Evolutionary conservation across 169 alveolate genomes (phyloP).

Genomic region (Plasmodium malariae): DNA sequence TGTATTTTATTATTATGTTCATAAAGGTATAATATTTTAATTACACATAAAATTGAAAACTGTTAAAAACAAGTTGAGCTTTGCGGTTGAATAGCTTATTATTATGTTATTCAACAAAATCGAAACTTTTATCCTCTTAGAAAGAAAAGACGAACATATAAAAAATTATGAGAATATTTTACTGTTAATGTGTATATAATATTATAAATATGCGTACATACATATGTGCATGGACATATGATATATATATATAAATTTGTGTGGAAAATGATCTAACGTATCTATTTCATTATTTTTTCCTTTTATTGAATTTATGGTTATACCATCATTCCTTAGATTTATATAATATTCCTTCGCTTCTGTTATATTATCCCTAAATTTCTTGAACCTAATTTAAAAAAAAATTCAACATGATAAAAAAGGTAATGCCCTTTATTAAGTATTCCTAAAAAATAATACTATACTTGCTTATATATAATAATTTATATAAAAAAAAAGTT

Average conservation of each 20-base stretch:
- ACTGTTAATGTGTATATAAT: too few species aligned
- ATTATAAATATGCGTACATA: too few species aligned
- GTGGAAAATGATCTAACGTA: neutral
- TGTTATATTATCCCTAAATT: conserved; percentile 40
- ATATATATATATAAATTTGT: neutral
- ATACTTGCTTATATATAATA: neutral
- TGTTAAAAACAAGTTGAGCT: neutral
- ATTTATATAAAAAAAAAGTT: neutral
- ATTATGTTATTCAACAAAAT: conserved; percentile 24
- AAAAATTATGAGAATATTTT: too few species aligned
- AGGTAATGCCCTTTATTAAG: conserved; percentile 5
- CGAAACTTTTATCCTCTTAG: conserved; percentile 18
- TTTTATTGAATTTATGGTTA: neutral
- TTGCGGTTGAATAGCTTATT: neutral
- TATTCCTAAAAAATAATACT: neutral
- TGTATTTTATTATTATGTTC: too few species aligned
- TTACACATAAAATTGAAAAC: neutral
- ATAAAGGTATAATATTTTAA: neutral
- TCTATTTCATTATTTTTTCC: neutral
- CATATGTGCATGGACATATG: neutral
- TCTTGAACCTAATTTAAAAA: conserved; percentile 31
- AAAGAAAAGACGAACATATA: conserved; percentile 6
- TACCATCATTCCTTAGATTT: conserved; percentile 59
- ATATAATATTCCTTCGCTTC: conserved; percentile 60
- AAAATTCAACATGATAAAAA: conserved; percentile 7